Percentiles rank a stretch among this genome's conserved stretches.
Evolutionary conservation across 2,329 filamentous ascomycete genomes (phyloP).

Genomic region (Bipolaris victoriae): DNA sequence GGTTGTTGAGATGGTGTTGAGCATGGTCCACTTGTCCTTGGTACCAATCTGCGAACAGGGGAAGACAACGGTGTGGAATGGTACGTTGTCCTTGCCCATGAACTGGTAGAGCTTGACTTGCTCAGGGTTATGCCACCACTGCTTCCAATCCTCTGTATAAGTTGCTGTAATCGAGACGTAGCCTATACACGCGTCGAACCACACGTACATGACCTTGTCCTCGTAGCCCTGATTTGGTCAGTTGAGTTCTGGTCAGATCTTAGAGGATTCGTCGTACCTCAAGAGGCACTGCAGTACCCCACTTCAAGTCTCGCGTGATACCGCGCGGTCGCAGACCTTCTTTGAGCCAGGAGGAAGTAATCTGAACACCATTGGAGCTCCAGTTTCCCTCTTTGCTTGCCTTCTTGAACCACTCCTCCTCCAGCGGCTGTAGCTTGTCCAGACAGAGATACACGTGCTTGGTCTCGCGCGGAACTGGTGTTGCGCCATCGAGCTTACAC

Average conservation of each 20-base stretch:
- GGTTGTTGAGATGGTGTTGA: constrained; percentile 86
- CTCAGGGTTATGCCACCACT: constrained; percentile 92
- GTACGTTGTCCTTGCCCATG: constrained; percentile 91
- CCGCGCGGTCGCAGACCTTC: constrained; percentile 85
- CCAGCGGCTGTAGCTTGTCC: constrained; percentile 78
- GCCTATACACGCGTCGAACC: constrained; percentile 92
- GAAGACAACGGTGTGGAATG: constrained; percentile 91
- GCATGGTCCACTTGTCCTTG: constrained; percentile 83
- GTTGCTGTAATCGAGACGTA: constrained; percentile 94
- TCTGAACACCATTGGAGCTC: constrained; percentile 75
- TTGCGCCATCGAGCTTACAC: constrained; percentile 88
- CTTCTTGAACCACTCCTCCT: constrained; percentile 78
- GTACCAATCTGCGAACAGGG: constrained; percentile 86
- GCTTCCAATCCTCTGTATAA: constrained; percentile 87
- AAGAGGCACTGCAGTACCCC: constrained; percentile 73
- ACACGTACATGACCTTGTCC: constrained; percentile 87
- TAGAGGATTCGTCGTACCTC: constrained; percentile 32
- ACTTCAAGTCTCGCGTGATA: constrained; percentile 91
- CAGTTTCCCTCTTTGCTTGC: constrained; percentile 76
- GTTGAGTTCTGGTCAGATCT: not conserved
- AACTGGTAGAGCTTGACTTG: constrained; percentile 88
- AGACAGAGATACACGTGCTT: constrained; percentile 91
- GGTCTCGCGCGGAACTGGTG: constrained; percentile 78
- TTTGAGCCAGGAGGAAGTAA: constrained; percentile 80
- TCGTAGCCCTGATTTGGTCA: constrained; percentile 59